phyloP scores from a whole-genome alignment of 2,329 filamentous ascomycete species.

The Neofusicoccum parvum region DNA sequence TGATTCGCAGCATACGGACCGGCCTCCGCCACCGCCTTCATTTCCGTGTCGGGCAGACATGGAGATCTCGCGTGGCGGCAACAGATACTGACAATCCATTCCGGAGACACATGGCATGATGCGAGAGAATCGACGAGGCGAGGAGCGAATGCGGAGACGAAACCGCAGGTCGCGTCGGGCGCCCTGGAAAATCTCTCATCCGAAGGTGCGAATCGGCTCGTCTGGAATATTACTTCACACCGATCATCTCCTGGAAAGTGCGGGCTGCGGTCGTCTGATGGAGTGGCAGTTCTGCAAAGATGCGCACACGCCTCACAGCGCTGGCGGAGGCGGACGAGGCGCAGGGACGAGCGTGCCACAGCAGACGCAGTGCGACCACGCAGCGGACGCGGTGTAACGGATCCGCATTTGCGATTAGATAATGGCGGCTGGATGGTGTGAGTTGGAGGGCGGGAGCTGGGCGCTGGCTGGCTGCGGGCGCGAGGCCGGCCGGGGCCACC shows the following conservation, averaged over 20 bases:
- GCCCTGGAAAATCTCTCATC: conserved; percentile 12
- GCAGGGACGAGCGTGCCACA: conserved; percentile 15
- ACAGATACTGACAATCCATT: not conserved
- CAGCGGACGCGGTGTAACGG: conserved; percentile 12
- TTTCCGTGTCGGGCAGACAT: not conserved
- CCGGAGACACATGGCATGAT: conserved; percentile 11
- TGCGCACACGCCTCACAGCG: not conserved
- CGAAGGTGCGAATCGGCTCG: not conserved
- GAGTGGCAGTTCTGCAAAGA: not conserved
- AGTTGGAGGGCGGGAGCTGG: conserved; percentile 4
- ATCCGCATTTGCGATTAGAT: conserved; percentile 20
- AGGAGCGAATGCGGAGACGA: conserved; percentile 12
- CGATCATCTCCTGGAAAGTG: not conserved
- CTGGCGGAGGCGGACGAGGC: conserved; percentile 3
- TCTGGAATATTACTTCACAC: not conserved
- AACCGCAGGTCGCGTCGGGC: not conserved
- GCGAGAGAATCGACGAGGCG: not conserved
- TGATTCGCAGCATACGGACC: not conserved
- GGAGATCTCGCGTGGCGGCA: not conserved
- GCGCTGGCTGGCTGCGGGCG: not conserved
- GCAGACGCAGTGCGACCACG: conserved; percentile 11
- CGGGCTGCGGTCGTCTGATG: not conserved
- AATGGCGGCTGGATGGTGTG: conserved; percentile 16
- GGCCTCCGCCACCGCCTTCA: not conserved
- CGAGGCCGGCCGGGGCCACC: not conserved